phyloP scores from a whole-genome alignment of 1,284 basidiomycete species.

The Pholiota adiposa region DNA sequence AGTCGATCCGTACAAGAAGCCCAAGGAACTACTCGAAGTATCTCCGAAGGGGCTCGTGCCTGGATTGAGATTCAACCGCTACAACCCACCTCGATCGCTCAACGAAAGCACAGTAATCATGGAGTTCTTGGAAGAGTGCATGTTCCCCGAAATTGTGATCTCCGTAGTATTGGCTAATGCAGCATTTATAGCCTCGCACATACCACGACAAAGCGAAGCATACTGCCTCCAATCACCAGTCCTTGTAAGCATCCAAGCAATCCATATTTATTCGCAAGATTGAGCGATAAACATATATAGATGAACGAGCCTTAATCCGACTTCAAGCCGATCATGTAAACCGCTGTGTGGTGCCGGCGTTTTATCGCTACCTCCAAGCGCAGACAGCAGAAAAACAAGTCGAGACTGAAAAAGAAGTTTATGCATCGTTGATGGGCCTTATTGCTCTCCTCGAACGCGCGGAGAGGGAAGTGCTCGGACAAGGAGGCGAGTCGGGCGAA shows the following conservation, averaged over 20 bases:
- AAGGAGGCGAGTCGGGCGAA: slow-evolving; percentile 37
- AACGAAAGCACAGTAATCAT: slow-evolving; percentile 77
- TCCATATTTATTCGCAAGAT: not conserved
- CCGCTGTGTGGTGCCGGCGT: slow-evolving; percentile 69
- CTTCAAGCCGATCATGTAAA: slow-evolving; percentile 74
- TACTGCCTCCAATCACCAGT: slow-evolving; percentile 61
- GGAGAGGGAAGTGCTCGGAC: slow-evolving; percentile 48
- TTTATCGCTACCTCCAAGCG: slow-evolving; percentile 81
- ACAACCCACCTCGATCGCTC: slow-evolving; percentile 55
- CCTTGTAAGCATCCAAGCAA: slow-evolving; percentile 50
- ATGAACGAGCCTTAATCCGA: slow-evolving; percentile 67
- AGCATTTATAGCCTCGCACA: slow-evolving; percentile 45
- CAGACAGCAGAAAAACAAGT: slow-evolving; percentile 66
- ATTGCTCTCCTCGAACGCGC: slow-evolving; percentile 62
- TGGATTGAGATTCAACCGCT: slow-evolving; percentile 60
- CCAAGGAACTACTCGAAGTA: slow-evolving; percentile 74
- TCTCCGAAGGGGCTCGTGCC: slow-evolving; percentile 84
- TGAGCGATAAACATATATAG: slow-evolving; percentile 36
- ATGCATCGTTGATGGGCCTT: slow-evolving; percentile 56
- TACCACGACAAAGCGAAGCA: slow-evolving; percentile 46
- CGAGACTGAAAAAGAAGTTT: slow-evolving; percentile 60
- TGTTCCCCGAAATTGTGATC: slow-evolving; percentile 15
- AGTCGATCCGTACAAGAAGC: slow-evolving; percentile 84
- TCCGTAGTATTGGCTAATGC: not conserved
- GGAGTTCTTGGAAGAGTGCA: slow-evolving; percentile 76